Evolutionary conservation across 805 yeast species (phyloP).

Genomic region (Starmerella sirachaensis): DNA sequence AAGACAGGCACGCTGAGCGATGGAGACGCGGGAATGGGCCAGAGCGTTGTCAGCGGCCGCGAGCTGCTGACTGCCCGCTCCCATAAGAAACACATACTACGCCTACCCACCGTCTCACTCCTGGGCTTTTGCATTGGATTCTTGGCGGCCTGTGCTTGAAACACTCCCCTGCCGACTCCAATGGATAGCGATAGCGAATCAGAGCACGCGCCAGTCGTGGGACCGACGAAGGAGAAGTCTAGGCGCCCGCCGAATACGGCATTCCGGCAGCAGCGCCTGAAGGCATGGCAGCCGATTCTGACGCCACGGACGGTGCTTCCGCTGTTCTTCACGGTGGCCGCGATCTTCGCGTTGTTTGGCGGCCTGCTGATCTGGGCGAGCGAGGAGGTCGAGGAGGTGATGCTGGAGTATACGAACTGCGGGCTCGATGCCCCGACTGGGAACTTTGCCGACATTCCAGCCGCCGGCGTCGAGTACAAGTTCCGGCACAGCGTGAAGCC

Average conservation of each 20-base stretch:
- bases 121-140: no score
- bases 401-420: constrained; percentile 69
- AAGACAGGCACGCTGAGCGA: no score
- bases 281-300: constrained; percentile 76
- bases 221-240: constrained; percentile 29
- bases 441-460: constrained; percentile 42
- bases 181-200: constrained; percentile 21
- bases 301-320: constrained; percentile 90
- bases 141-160: no score
- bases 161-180: no score
- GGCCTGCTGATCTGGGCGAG: constrained; percentile 71
- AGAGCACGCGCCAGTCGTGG: constrained; percentile 23
- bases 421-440: constrained; percentile 36
- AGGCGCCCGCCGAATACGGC: constrained; percentile 36
- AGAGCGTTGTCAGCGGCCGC: no score
- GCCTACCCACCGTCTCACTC: no score
- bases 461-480: constrained; percentile 45
- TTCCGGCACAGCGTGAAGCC: constrained; percentile 38
- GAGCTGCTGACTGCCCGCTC: not conserved
- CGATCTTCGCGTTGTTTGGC: constrained; percentile 84
- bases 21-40: no score
- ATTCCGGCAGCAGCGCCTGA: constrained; percentile 44
- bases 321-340: constrained; percentile 55
- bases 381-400: constrained; percentile 62
- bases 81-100: not conserved